Conservation (phyloP, 2,329 filamentous ascomycete genomes). For the Fusarium paranaense region DNA sequence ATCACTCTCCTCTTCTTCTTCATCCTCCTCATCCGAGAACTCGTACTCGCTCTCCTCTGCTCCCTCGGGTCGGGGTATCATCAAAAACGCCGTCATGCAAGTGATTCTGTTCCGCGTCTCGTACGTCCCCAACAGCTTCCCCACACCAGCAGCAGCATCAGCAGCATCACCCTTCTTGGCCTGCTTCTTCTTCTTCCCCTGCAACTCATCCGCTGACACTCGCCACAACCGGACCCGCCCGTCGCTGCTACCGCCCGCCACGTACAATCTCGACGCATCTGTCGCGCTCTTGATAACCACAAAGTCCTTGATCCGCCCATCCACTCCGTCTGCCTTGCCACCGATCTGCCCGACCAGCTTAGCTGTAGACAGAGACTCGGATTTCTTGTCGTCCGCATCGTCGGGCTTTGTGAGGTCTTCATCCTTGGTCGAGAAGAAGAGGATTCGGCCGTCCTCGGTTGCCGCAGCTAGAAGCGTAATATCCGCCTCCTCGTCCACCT, state of each 20-base stretch:
- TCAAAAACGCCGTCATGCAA: constrained; percentile 86
- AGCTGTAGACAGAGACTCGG: constrained; percentile 64
- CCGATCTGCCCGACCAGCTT: constrained; percentile 82
- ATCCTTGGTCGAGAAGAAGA: constrained; percentile 81
- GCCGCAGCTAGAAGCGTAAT: constrained; percentile 76
- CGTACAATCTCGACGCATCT: constrained; percentile 58
- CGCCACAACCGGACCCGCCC: constrained; percentile 85
- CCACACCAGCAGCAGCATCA: constrained; percentile 54
- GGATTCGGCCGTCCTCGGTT: constrained; percentile 88
- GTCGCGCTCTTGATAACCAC: constrained; percentile 65
- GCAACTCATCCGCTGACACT: constrained; percentile 60
- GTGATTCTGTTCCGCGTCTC: constrained; percentile 91
- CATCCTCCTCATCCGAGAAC: constrained; percentile 56
- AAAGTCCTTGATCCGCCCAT: constrained; percentile 89
- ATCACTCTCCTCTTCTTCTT: constrained; percentile 53
- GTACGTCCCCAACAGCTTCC: constrained; percentile 78
- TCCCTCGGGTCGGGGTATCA: constrained; percentile 76
- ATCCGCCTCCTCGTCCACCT: constrained; percentile 56
- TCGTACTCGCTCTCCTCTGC: constrained; percentile 69
- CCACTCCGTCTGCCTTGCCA: constrained; percentile 75
- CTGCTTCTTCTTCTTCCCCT: constrained; percentile 45
- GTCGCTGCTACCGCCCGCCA: constrained; percentile 86
- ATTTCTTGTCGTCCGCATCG: constrained; percentile 45
- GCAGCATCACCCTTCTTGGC: constrained; percentile 31
- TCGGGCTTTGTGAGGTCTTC: constrained; percentile 56